These are phyloP conservation scores for Metarhizium guizhouense DNA, from an alignment of 2,329 filamentous ascomycete species.

Conservation along the genomic window DNA sequence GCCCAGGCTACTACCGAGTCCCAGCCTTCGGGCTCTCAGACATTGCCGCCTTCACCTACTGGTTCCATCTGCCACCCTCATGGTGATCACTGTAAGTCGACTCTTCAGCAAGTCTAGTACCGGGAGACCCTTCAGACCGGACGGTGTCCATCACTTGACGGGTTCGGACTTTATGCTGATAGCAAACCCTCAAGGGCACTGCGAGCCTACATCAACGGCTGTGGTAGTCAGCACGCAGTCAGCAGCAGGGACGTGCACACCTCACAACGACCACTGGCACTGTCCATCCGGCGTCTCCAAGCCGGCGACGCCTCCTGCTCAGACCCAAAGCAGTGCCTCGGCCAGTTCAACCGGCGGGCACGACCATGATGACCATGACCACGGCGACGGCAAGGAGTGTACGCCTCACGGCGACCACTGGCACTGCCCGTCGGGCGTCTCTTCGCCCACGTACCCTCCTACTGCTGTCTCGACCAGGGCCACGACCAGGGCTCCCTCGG, in stretches of 20 bases:
- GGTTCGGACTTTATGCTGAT: not conserved
- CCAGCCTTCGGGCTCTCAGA: not conserved
- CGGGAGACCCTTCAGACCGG: not conserved
- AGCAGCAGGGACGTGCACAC: slow-evolving; percentile 7
- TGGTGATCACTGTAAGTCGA: slow-evolving; percentile 9
- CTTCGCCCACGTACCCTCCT: slow-evolving; percentile 1
- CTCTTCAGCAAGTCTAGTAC: not conserved
- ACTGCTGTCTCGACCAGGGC: slow-evolving; percentile 1
- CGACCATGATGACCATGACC: slow-evolving; percentile 2
- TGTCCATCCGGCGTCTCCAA: slow-evolving; percentile 11
- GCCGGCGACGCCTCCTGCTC: slow-evolving; percentile 8
- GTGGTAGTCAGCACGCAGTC: slow-evolving; percentile 5
- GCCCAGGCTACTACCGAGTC: slow-evolving; percentile 1
- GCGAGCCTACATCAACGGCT: slow-evolving; percentile 4
- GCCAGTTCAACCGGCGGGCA: not conserved
- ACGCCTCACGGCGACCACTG: slow-evolving; percentile 7
- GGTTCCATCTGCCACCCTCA: slow-evolving; percentile 10
- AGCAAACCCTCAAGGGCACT: slow-evolving; percentile 8
- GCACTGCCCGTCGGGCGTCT: slow-evolving; percentile 13
- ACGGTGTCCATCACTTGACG: not conserved
- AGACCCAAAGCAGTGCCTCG: slow-evolving; percentile 1
- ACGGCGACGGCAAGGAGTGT: slow-evolving; percentile 7
- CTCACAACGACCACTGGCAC: slow-evolving; percentile 8
- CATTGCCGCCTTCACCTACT: slow-evolving; percentile 12
- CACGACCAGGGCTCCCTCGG: not conserved